A percentile compares a stretch with the other conserved stretches of the same genome.
These are phyloP conservation scores for Aspergillus cejpii DNA, from an alignment of 2,329 filamentous ascomycete genomes.

Conservation along the genomic window DNA sequence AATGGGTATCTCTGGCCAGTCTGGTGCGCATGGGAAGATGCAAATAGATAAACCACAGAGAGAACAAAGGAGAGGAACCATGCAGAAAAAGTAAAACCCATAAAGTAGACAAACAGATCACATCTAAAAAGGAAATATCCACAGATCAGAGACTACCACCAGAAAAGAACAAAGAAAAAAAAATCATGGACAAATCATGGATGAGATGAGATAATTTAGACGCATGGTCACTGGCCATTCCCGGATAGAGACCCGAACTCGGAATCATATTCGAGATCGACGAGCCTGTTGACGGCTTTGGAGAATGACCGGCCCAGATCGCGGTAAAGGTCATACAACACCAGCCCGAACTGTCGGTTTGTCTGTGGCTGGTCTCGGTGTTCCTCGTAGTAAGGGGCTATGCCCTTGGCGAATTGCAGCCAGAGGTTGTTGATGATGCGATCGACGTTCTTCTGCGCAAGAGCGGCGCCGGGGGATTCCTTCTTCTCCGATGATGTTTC, in stretches of 20 bases:
- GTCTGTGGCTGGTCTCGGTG: neutral
- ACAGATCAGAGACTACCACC: neutral
- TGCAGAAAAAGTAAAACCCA: neutral
- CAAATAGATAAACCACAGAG: neutral
- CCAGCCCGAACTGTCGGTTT: neutral
- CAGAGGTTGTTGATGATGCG: neutral
- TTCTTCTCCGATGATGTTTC: slow-evolving; percentile 4
- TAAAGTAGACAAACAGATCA: too few relatives aligned
- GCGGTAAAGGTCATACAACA: neutral
- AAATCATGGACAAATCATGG: neutral
- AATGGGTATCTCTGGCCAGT: slow-evolving; percentile 10
- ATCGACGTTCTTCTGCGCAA: neutral
- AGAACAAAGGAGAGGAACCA: neutral
- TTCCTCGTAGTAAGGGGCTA: neutral
- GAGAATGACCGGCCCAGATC: neutral
- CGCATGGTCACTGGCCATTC: neutral
- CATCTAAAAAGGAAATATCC: neutral
- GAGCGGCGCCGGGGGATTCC: neutral
- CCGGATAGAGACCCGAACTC: neutral
- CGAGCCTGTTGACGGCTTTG: neutral
- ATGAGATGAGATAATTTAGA: too few relatives aligned
- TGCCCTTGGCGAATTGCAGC: neutral
- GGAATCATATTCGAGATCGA: neutral
- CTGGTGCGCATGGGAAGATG: slow-evolving; percentile 8
- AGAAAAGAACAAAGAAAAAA: neutral